phyloP scores from a whole-genome alignment of 169 alveolate species.

The Plasmodium malariae region DNA sequence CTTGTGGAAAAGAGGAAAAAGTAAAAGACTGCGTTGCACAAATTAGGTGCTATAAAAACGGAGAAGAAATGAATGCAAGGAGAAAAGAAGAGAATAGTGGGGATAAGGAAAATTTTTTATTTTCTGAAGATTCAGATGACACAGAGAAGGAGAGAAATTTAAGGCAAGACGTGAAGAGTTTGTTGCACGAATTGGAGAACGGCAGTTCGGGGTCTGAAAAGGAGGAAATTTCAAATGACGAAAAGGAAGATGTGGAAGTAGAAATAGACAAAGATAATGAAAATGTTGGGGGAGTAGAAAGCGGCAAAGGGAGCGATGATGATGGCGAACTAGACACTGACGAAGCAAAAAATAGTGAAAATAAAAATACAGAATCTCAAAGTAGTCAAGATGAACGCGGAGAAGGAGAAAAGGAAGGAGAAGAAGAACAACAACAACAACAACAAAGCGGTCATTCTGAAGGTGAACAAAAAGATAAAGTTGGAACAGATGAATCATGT shows the following conservation, averaged over 20 bases:
- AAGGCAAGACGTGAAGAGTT: neutral
- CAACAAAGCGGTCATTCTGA: neutral
- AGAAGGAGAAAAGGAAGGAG: neutral
- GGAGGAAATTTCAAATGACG: neutral
- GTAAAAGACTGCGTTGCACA: neutral
- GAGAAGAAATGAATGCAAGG: neutral
- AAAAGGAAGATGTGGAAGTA: neutral
- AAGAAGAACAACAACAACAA: neutral
- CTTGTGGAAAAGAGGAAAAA: neutral
- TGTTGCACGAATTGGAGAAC: conserved; percentile 7
- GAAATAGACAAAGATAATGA: neutral
- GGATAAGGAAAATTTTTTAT: conserved; percentile 7
- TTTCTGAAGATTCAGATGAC: conserved; percentile 53
- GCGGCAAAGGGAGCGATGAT: neutral
- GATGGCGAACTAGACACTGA: neutral
- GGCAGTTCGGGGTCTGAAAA: neutral
- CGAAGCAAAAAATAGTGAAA: neutral
- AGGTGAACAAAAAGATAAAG: no score
- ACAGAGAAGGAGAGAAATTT: conserved; percentile 10
- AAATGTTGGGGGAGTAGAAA: neutral
- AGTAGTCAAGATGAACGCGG: neutral
- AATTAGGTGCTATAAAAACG: neutral
- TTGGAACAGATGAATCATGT: no score
- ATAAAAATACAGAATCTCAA: neutral
- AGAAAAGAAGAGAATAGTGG: neutral